Conservation (phyloP, 2,329 filamentous ascomycete genomes). For the Ophiostoma ips region DNA sequence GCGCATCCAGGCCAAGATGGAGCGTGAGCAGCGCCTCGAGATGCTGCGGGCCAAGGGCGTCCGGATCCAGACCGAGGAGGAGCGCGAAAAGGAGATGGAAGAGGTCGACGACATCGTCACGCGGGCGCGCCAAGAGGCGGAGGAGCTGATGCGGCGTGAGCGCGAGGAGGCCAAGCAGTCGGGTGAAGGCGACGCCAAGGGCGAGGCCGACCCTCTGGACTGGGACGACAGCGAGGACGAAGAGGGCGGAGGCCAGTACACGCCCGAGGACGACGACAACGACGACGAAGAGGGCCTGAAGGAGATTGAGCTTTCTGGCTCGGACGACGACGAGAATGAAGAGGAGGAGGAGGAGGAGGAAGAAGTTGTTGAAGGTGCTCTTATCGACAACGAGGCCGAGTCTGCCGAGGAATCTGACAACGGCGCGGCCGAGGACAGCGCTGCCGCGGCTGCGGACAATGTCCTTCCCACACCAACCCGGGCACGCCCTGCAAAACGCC, state of each 20-base stretch:
- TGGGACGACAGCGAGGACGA: slow-evolving; percentile 27
- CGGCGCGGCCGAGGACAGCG: slow-evolving; percentile 16
- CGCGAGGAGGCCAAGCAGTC: slow-evolving; percentile 57
- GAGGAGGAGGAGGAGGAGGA: slow-evolving; percentile 11
- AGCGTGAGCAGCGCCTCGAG: slow-evolving; percentile 64
- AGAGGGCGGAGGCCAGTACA: slow-evolving; percentile 14
- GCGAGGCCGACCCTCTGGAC: slow-evolving; percentile 21
- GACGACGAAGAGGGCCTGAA: slow-evolving; percentile 6
- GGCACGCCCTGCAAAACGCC: slow-evolving; percentile 33
- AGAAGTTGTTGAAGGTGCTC: slow-evolving; percentile 17
- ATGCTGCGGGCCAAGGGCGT: slow-evolving; percentile 68
- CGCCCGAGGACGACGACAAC: neutral
- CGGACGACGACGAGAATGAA: slow-evolving; percentile 12
- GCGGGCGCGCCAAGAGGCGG: slow-evolving; percentile 66
- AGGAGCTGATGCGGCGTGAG: slow-evolving; percentile 66
- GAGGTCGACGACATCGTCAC: slow-evolving; percentile 81
- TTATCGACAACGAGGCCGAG: slow-evolving; percentile 12
- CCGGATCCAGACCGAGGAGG: slow-evolving; percentile 69
- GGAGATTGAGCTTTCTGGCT: slow-evolving; percentile 2
- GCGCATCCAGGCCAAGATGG: slow-evolving; percentile 63
- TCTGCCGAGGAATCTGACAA: slow-evolving; percentile 21
- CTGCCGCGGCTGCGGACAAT: neutral
- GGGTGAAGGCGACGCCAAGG: slow-evolving; percentile 42
- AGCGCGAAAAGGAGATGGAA: slow-evolving; percentile 67
- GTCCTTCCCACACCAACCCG: slow-evolving; percentile 7